Evolutionary conservation across 306 rosid genomes (phyloP), one percentile per base, ranked within the genome.

Genomic region (Macrotyloma uniflorum): DNA sequence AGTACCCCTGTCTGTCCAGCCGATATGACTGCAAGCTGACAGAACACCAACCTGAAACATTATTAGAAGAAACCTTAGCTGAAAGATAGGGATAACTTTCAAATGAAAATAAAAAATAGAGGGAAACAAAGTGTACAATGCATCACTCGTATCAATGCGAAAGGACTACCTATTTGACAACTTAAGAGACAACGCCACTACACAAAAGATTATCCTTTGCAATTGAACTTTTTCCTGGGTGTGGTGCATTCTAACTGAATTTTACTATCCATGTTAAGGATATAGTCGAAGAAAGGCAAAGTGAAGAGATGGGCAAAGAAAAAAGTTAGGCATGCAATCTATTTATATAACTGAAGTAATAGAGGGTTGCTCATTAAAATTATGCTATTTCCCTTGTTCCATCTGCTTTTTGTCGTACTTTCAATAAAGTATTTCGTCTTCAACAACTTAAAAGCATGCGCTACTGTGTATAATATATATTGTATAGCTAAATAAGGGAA

Each of bases 21-120:
- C 93, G 42, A 91, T 82, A 75, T 93, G 98, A 77, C 98, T 90
- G 58, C 98, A 93, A 36, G 96, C 98, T 69, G 93, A 89, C 19
- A 93, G 80, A 47, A 93, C 98, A 75, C 94, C 94, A 15, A 90
- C 93, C 98, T 93, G 87, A 70, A 86, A 79, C 36, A 76, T 64
- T 26, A 49, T 76, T 22, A 46, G 30, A 67, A 32, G 55, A 62
- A 33, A 61, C 50, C 38, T 32, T 36, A 14, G 36, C 13, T 42
- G 38, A 55, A 40, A 26, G 22, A 42, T 45, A 1, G 38, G 58
- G 16, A 30, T 73, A 42, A 32, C 8, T 36, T 8, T 38, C 1
- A 36, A 50, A 65, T 18, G 50, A 38, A 51, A 30, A 64, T 26
- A 72, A 26, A 30, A 64, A 55, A 66, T 6, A 70, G 70, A 32